Base-by-base conservation (phyloP, 768 basidiomycete genomes). In the Psilocybe azurescens region DNA sequence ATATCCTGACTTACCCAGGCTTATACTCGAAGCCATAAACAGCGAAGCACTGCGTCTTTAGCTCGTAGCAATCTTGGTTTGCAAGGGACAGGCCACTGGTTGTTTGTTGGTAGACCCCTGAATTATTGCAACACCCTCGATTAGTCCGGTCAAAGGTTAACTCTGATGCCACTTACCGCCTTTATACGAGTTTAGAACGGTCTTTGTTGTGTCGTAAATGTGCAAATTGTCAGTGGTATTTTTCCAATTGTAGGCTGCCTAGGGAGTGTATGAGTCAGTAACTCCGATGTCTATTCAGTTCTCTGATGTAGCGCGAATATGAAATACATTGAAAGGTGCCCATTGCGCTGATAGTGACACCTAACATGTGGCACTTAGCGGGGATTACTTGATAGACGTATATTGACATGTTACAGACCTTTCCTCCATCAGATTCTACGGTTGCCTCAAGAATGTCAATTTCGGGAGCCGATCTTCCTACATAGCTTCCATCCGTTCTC, bases 361-460 rank as follows among this genome's bases (percentile, higher is more conserved):
- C 72, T 78, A 24, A 63, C 73, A 75, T 41, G 28, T 52, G 32
- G 5, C 16, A n/a, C 14, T n/a, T 9, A 29, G 13, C 39, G 44
- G 16, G 65, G 20, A 18, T 38, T 33, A 14, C 38, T 20, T 4
- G 32, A 3, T 20, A 30, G n/a, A 57, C 4, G 39, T 41, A 7
- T 41, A n/a, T 36, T 10, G 36, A 44, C 6, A 24, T 16, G 20
- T 41, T 3, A 57, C 61, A 36, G 18, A 73, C 70, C 62, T 70
- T 65, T 32, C 77, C 77, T 8, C 68, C 60, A 10, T 69, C 70
- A 16, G 65, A 61, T 1, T 69, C 64, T 9, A 79, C 71, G 20
- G 72, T 72, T 10, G 88, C 87, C 71, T 90, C 88, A 58, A 89
- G 82, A 56, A 90, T 74, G 71, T 91, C 89, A 57, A 90, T 88